Evolutionary conservation across 1,284 basidiomycete species (phyloP).

Genomic region (Takashimella koratensis): DNA sequence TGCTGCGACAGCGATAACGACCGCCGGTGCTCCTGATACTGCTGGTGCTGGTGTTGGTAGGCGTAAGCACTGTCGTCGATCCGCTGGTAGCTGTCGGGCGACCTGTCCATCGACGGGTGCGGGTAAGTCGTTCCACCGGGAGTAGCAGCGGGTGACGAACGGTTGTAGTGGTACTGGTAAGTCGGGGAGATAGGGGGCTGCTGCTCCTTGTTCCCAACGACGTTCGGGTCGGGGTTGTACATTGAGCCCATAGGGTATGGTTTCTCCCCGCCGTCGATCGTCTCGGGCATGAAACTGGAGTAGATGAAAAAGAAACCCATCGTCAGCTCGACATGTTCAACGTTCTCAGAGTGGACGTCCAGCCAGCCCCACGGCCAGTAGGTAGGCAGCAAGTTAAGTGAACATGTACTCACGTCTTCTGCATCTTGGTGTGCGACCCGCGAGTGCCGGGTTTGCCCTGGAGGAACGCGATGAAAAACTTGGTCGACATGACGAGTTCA

Average conservation of each 20-base stretch:
- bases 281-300: not conserved
- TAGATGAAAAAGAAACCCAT: not conserved
- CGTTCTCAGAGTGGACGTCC: no score
- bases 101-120: no score
- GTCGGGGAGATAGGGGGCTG: not conserved
- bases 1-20: no score
- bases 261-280: not conserved
- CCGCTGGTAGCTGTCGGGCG: not conserved
- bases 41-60: not conserved
- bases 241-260: not conserved
- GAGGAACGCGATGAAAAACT: constrained; percentile 58
- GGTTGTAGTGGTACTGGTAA: not conserved
- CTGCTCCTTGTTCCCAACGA: not conserved
- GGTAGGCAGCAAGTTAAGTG: not conserved
- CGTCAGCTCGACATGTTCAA: no score
- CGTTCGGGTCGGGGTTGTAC: not conserved
- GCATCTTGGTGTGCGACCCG: constrained; percentile 37
- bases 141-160: not conserved
- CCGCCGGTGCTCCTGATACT: not conserved
- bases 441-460: constrained; percentile 54
- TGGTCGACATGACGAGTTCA: constrained; percentile 63
- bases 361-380: no score
- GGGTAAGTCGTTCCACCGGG: not conserved
- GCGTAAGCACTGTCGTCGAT: not conserved
- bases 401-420: constrained; percentile 18